phyloP scores from a whole-genome alignment of 352 stramenopile species.

The Pythium sukuiense region DNA sequence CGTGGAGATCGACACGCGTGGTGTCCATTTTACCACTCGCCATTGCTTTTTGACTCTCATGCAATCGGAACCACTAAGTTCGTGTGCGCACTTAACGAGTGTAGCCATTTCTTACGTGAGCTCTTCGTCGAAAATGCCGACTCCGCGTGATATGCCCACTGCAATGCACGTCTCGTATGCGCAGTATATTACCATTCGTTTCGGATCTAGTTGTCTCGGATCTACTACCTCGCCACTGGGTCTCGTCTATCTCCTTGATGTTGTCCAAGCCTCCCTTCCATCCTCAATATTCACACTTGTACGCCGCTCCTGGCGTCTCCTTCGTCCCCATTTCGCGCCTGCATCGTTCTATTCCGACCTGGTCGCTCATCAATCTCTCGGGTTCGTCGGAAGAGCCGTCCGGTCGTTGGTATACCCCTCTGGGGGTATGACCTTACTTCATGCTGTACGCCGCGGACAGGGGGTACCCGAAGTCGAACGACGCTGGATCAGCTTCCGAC shows the following conservation, averaged over 20 bases:
- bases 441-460: conserved; percentile 17
- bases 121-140: not conserved
- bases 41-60: conserved; percentile 10
- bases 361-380: not conserved
- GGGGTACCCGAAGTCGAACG: conserved; percentile 30
- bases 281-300: conserved; percentile 2
- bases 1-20: not conserved
- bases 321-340: not conserved
- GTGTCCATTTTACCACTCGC: conserved; percentile 9
- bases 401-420: not conserved
- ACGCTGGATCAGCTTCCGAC: conserved; percentile 25
- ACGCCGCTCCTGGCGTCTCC: conserved; percentile 4
- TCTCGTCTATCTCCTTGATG: not conserved
- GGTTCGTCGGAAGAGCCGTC: not conserved
- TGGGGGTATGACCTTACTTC: conserved; percentile 12
- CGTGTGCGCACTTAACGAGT: conserved; percentile 10
- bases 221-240: conserved; percentile 1
- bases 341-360: conserved; percentile 3
- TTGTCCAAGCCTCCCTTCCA: not conserved
- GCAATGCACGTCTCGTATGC: not conserved
- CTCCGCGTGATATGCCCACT: not conserved
- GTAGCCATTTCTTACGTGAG: conserved; percentile 11
- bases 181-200: conserved; percentile 15
- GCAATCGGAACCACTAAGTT: not conserved
- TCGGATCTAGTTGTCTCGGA: conserved; percentile 6